These are phyloP conservation scores for Tuber brumale DNA, from an alignment of 495 filamentous ascomycete species.

Conservation along the genomic window DNA sequence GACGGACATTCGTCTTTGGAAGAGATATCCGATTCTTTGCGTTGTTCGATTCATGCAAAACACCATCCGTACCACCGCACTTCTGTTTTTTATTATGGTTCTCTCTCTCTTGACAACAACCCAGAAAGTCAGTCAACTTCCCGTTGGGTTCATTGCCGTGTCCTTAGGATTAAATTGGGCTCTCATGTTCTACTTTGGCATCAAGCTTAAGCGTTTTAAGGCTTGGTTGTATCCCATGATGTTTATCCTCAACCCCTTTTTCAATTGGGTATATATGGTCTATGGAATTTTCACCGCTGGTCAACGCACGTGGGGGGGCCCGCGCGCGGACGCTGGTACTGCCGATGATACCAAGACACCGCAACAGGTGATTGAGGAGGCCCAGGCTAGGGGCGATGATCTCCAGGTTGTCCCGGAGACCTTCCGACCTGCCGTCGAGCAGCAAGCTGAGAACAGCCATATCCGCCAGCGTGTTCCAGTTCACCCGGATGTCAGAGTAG, in stretches of 20 bases:
- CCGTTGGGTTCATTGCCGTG: conserved; percentile 91
- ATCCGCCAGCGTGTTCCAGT: conserved; percentile 49
- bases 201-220: conserved; percentile 80
- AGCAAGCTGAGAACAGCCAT: conserved; percentile 46
- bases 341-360: conserved; percentile 74
- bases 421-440: conserved; percentile 66
- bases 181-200: conserved; percentile 93
- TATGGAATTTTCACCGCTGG: conserved; percentile 83
- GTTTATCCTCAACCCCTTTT: conserved; percentile 93
- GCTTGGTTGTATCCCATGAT: conserved; percentile 91
- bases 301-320: conserved; percentile 94
- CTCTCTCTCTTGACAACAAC: conserved; percentile 81
- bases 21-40: conserved; percentile 81
- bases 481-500: conserved; percentile 64
- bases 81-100: conserved; percentile 93
- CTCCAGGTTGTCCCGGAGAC: conserved; percentile 87
- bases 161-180: conserved; percentile 90
- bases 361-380: conserved; percentile 74
- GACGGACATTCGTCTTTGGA: conserved; percentile 88
- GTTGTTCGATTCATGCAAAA: conserved; percentile 90
- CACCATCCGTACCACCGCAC: conserved; percentile 88
- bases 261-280: conserved; percentile 98
- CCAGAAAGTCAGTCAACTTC: conserved; percentile 67
- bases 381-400: conserved; percentile 74
- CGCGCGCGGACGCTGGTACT: conserved; percentile 80